These are phyloP conservation scores for Fusarium domesticum DNA, from an alignment of 2,329 filamentous ascomycete genomes.

Conservation along the genomic window DNA sequence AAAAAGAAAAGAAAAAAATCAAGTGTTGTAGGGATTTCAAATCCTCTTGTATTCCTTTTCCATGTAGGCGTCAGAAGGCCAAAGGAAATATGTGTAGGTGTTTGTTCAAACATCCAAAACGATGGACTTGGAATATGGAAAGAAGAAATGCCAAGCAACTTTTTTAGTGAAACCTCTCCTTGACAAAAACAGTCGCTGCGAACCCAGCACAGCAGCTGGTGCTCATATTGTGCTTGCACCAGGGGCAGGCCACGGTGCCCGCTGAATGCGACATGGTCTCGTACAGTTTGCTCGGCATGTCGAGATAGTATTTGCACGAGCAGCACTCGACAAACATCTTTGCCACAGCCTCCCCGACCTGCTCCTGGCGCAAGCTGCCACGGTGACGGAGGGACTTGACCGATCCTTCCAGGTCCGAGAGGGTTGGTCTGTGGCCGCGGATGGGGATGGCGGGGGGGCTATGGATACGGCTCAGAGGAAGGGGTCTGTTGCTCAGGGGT, in stretches of 20 bases:
- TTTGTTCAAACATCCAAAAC: constrained; percentile 6
- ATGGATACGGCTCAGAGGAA: constrained; percentile 1
- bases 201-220: constrained; percentile 67
- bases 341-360: constrained; percentile 45
- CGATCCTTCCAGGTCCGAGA: constrained; percentile 12
- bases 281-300: constrained; percentile 63
- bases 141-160: constrained; percentile 1
- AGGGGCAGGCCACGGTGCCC: constrained; percentile 65
- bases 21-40: constrained; percentile 7
- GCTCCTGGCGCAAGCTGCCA: constrained; percentile 7
- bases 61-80: constrained; percentile 6
- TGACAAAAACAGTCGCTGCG: constrained; percentile 63
- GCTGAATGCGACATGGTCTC: constrained; percentile 62
- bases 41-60: constrained; percentile 4
- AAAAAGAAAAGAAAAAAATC: neutral
- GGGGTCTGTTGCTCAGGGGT: constrained; percentile 1
- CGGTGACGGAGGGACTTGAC: constrained; percentile 15
- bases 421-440: constrained; percentile 16
- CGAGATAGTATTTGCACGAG: constrained; percentile 61
- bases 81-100: constrained; percentile 7
- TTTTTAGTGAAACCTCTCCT: constrained; percentile 58
- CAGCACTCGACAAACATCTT: constrained; percentile 67
- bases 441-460: constrained; percentile 17
- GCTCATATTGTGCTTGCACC: constrained; percentile 70
- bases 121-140: neutral